Base-by-base conservation (phyloP, 2,329 filamentous ascomycete species). In the Scedosporium dehoogii region DNA sequence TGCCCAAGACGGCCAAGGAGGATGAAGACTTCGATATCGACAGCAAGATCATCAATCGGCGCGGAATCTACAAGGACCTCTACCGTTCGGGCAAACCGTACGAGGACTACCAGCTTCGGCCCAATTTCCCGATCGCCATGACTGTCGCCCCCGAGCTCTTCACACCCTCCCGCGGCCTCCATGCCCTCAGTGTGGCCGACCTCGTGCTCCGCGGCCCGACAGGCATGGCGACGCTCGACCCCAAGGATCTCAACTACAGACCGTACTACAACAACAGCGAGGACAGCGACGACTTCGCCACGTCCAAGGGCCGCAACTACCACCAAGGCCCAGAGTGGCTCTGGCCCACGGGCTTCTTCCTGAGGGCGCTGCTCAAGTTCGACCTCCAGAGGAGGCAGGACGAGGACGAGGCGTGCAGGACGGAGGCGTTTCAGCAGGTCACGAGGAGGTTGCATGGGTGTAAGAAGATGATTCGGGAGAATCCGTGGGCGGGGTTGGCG, bases 321-420 rank as follows among this genome's bases (percentile, higher is more conserved):
- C 94, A 99, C 74, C 93, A 97, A 74, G 94, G 94, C 4, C 96
- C 94, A 0, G 94, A 99, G 74, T 99, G 94, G 94, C 78, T 97
- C 25, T 99, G 94, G 94, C 96, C 93, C 0, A 93, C 91, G 1
- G 94, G 94, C 4, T 99, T 92, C 79, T 99, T 96, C 81, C 80
- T 97, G 23, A 87, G 96, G 58, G 94, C 94, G 1, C 78, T 99
- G 66, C 82, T 99, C 66, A 90, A 92, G 73, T 97, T 97, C 70
- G 92, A 97, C 72, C 78, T 97, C 59, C 81, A 83, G 78, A 81
- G 92, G 33, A 83, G 91, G 58, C 5, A 41, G 29, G 60, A 46
- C 38, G 18, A 41, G 29, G 60, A 62, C 38, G 6, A 14, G 18
- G 81, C 90, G 69, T 90, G 89, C 65, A 84, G 87, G 38, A 88